Base-by-base conservation (phyloP, 176 grass and related monocot species). In the Lolium multiflorum region DNA sequence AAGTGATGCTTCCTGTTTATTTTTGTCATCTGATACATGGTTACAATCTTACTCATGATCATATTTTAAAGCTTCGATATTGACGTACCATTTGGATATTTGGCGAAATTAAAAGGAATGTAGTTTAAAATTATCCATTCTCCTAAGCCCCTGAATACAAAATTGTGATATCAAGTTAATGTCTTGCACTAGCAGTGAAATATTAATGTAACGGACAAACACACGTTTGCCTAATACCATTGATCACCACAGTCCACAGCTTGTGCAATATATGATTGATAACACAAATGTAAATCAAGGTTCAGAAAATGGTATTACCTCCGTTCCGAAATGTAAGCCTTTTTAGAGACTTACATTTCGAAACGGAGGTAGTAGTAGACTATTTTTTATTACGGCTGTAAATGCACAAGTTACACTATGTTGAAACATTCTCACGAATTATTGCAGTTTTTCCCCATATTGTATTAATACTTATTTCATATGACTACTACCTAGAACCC, bases 231-330 rank as follows among this genome's bases (percentile, higher is more conserved):
- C 57, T 63, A 79, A 46, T 79, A 62, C 50, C 56, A 52, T 17
- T 75, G 47, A 75, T 75, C 47, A 25, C 57, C n/a, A 25, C 6
- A 80, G 9, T 14, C 57, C 38, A 80, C 21, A 80, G 7, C 15
- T 46, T 61, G 4, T 79, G 22, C 77, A 80, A 6, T 80, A 80
- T 9, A 47, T 64, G 22, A 64, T 24, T 82, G 64, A 54, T 67
- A 21, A 37, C 25, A 81, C 31, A 9, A 35, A 39, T 81, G 7
- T 68, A 24, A 82, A 41, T 56, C 49, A 70, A 82, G 31, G 67
- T 83, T 83, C 0, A 1, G 31, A 10, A 59, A 7, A 24, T 71
- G 35, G 28, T 3, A 35, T 3, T 35, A 35, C 31, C 1, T 35
- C 31, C 3, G 31, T 35, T 35, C 31, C 31, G 31, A 35, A 35